A percentile compares a stretch with the other conserved stretches of the same genome.
Evolutionary conservation across 345 rosid species (phyloP).

Genomic region (Eucalyptus coolabah): DNA sequence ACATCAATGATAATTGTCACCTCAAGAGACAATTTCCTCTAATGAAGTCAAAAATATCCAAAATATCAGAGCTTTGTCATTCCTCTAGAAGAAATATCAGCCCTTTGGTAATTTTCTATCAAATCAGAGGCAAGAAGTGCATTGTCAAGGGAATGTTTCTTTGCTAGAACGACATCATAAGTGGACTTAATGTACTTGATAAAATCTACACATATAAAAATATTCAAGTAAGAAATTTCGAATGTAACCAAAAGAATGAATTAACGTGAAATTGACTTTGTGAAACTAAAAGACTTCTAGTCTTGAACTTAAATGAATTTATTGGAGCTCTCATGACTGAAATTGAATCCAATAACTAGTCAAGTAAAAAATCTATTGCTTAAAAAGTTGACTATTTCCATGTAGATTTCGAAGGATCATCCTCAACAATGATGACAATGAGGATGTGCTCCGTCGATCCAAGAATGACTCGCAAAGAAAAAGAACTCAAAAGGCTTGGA

Average conservation of each 20-base stretch:
- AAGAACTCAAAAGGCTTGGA: too few species aligned
- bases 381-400: not conserved
- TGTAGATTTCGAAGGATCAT: not conserved
- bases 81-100: not conserved
- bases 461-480: too few species aligned
- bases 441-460: not conserved
- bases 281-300: not conserved
- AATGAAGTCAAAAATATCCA: not conserved
- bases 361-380: not conserved
- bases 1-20: not conserved
- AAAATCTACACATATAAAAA: not conserved
- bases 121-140: not conserved
- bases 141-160: not conserved
- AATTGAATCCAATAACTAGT: too few species aligned
- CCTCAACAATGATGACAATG: not conserved
- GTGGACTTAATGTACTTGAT: not conserved
- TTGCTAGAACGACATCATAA: not conserved
- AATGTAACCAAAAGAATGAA: not conserved
- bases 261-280: not conserved
- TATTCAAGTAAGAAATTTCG: not conserved
- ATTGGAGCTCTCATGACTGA: not conserved
- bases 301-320: not conserved
- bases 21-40: not conserved
- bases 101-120: not conserved
- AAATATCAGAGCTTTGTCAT: not conserved